These are phyloP conservation scores for Fonsecaea pedrosoi DNA, from an alignment of 2,329 filamentous ascomycete genomes.

Conservation along the genomic window DNA sequence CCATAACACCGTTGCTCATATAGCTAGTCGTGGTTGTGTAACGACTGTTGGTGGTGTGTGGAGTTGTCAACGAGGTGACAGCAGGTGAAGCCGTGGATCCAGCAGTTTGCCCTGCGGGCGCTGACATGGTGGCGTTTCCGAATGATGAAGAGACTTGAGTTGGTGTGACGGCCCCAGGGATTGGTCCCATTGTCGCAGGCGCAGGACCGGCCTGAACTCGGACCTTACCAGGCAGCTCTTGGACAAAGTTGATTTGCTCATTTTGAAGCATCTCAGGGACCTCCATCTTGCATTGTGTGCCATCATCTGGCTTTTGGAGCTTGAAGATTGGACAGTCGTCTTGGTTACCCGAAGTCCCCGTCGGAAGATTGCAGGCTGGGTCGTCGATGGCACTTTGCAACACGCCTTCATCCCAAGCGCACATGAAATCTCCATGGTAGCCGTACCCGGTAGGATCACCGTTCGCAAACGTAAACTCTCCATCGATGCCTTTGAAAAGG, in stretches of 20 bases:
- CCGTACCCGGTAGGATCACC: slow-evolving; percentile 60
- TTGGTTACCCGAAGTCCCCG: slow-evolving; percentile 65
- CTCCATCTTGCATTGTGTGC: slow-evolving; percentile 67
- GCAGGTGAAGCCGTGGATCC: slow-evolving; percentile 20
- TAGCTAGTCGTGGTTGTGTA: slow-evolving; percentile 32
- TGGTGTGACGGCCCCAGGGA: slow-evolving; percentile 19
- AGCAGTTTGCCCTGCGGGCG: slow-evolving; percentile 20
- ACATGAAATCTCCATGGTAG: slow-evolving; percentile 54
- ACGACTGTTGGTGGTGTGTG: slow-evolving; percentile 2
- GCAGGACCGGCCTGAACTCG: slow-evolving; percentile 55
- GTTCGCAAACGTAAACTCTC: slow-evolving; percentile 73
- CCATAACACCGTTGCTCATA: slow-evolving; percentile 33
- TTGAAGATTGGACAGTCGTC: slow-evolving; percentile 77
- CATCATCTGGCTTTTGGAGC: slow-evolving; percentile 63
- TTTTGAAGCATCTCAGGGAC: slow-evolving; percentile 60
- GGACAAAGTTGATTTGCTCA: slow-evolving; percentile 63
- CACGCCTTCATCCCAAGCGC: slow-evolving; percentile 57
- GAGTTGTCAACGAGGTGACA: slow-evolving; percentile 7
- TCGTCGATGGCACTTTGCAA: slow-evolving; percentile 72
- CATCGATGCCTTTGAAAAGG: slow-evolving; percentile 66
- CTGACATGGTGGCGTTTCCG: slow-evolving; percentile 12
- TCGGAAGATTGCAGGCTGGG: slow-evolving; percentile 69
- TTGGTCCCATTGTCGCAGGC: slow-evolving; percentile 42
- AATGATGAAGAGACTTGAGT: slow-evolving; percentile 5
- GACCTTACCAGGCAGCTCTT: slow-evolving; percentile 69